Evolutionary conservation across 2,329 filamentous ascomycete species (phyloP).

Genomic region (Stemphylium vesicarium): DNA sequence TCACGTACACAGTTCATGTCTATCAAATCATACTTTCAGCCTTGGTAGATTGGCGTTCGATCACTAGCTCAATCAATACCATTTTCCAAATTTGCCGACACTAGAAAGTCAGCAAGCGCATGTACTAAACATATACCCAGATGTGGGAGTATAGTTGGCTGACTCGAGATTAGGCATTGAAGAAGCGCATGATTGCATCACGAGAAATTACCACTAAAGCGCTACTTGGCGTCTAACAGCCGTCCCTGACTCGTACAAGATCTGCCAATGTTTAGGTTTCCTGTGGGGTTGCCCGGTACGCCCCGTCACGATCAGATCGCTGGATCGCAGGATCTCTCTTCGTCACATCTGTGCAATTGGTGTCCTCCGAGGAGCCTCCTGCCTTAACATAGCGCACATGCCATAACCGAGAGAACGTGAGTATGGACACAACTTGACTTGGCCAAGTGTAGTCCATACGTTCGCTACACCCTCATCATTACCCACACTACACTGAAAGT

Average conservation of each 20-base stretch:
- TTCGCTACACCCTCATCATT: neutral
- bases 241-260: neutral
- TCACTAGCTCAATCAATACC: neutral
- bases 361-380: neutral
- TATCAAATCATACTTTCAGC: neutral
- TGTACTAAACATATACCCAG: neutral
- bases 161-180: conserved; percentile 2
- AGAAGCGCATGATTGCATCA: conserved; percentile 13
- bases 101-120: neutral
- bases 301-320: conserved; percentile 8
- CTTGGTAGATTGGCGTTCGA: neutral
- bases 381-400: neutral
- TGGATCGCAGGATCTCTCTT: neutral
- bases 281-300: conserved; percentile 11
- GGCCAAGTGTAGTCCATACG: neutral
- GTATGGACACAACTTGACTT: too few relatives aligned
- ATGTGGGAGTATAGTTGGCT: neutral
- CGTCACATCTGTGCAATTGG: neutral
- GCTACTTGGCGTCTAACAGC: neutral
- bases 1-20: conserved; percentile 2
- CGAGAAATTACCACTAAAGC: neutral
- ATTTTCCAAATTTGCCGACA: neutral
- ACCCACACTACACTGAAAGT: neutral
- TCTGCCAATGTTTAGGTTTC: neutral
- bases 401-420: neutral